These are phyloP conservation scores for Citrus australasica DNA, from an alignment of 345 rosid genomes.

Conservation along the genomic window DNA sequence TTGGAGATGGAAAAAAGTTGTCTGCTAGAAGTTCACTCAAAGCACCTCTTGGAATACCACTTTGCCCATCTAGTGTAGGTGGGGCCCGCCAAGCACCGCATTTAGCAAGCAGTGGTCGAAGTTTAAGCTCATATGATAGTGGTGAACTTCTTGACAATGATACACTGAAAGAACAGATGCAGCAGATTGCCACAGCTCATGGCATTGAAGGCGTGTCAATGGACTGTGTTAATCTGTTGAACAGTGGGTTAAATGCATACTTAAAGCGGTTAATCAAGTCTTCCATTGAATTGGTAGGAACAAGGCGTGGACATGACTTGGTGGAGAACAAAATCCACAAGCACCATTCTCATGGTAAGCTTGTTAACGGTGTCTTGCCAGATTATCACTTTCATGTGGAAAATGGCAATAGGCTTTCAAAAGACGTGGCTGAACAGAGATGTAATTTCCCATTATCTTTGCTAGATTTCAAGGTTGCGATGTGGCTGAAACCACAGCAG, in stretches of 20 bases:
- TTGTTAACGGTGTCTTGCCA: conserved; percentile 28
- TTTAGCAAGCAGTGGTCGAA: conserved; percentile 11
- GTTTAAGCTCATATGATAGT: conserved; percentile 21
- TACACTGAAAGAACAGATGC: conserved; percentile 37
- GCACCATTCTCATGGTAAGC: conserved; percentile 22
- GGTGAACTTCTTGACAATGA: conserved; percentile 35
- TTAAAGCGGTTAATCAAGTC: conserved; percentile 42
- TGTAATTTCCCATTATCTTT: conserved; percentile 11
- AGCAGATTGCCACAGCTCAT: conserved; percentile 32
- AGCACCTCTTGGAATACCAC: conserved; percentile 44
- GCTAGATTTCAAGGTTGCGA: conserved; percentile 33
- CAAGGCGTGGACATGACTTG: conserved; percentile 22
- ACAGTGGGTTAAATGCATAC: conserved; percentile 34
- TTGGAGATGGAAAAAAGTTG: conserved; percentile 16
- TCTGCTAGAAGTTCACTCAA: conserved; percentile 22
- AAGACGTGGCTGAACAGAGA: conserved; percentile 1
- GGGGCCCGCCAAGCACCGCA: conserved; percentile 18
- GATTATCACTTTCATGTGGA: conserved; percentile 21
- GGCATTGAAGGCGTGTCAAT: conserved; percentile 43
- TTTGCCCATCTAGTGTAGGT: conserved; percentile 27
- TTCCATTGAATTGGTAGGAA: conserved; percentile 33
- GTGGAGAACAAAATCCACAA: conserved; percentile 11
- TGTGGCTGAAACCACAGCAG: conserved; percentile 48
- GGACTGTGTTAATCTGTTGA: conserved; percentile 43
- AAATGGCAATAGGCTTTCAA: conserved; percentile 11